A percentile compares a stretch with the other conserved stretches of the same genome.
Conservation (phyloP, 2,329 filamentous ascomycete species). For the Bipolaris zeicola region DNA sequence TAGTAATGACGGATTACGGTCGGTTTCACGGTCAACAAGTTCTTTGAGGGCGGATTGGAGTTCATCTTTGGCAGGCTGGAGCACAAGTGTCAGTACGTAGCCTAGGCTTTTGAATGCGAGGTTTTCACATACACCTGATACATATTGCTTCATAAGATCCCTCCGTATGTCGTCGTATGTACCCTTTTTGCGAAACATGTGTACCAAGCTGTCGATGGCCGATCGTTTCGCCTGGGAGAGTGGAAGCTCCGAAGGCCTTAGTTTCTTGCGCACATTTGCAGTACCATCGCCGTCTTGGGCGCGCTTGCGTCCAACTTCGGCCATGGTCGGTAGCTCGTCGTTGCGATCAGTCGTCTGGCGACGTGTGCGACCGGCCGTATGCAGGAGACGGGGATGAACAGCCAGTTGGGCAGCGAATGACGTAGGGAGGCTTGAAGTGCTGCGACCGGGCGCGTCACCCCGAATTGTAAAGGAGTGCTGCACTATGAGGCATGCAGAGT, state of each 20-base stretch:
- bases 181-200: slow-evolving; percentile 85
- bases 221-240: slow-evolving; percentile 73
- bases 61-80: slow-evolving; percentile 70
- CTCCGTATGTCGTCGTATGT: slow-evolving; percentile 80
- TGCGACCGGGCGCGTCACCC: slow-evolving; percentile 1
- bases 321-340: slow-evolving; percentile 32
- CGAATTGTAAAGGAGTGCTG: slow-evolving; percentile 4
- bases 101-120: slow-evolving; percentile 32
- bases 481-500: slow-evolving; percentile 4
- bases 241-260: slow-evolving; percentile 77
- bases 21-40: slow-evolving; percentile 74
- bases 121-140: slow-evolving; percentile 63
- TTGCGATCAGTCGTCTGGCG: slow-evolving; percentile 4
- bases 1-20: slow-evolving; percentile 73
- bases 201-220: slow-evolving; percentile 75
- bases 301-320: slow-evolving; percentile 40
- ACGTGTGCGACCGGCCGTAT: slow-evolving; percentile 2
- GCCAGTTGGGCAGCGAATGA: slow-evolving; percentile 5
- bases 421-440: slow-evolving; percentile 1
- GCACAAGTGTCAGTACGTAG: neutral
- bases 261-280: slow-evolving; percentile 58
- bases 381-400: slow-evolving; percentile 5
- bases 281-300: slow-evolving; percentile 37
- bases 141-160: slow-evolving; percentile 76
- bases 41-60: slow-evolving; percentile 70